These are phyloP conservation scores for Ciborinia camelliae DNA, from an alignment of 2,329 filamentous ascomycete genomes.

Conservation along the genomic window DNA sequence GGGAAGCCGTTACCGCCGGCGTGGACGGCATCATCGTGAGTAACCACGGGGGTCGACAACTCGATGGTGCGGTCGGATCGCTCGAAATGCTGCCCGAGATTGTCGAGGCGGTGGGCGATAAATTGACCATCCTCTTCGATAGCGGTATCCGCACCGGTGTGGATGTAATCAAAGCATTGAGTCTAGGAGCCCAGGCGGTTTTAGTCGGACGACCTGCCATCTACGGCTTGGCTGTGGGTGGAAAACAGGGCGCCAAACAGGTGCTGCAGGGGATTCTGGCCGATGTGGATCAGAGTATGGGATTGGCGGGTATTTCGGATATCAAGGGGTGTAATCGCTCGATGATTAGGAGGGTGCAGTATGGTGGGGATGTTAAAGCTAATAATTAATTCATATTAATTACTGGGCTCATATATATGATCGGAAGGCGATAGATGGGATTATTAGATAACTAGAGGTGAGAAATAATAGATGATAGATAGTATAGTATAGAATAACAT, in stretches of 20 bases:
- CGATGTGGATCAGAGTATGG: constrained; percentile 55
- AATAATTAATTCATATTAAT: constrained; percentile 29
- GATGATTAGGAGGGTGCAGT: constrained; percentile 30
- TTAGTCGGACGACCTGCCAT: constrained; percentile 56
- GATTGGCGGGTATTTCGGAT: constrained; percentile 47
- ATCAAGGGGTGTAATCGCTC: constrained; percentile 30
- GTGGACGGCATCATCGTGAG: constrained; percentile 53
- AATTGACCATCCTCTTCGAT: constrained; percentile 60
- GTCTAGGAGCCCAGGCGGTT: constrained; percentile 54
- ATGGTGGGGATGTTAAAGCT: constrained; percentile 30
- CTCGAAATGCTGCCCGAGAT: constrained; percentile 58
- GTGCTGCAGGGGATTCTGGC: constrained; percentile 49
- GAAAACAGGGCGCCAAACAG: constrained; percentile 50
- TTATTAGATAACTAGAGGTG: too few relatives aligned
- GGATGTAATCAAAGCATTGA: constrained; percentile 56
- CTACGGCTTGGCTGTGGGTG: constrained; percentile 55
- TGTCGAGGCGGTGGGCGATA: constrained; percentile 57
- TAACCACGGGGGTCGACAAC: constrained; percentile 56
- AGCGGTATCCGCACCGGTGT: constrained; percentile 53
- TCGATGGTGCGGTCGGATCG: constrained; percentile 53
- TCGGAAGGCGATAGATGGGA: too few relatives aligned
- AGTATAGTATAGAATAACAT: too few relatives aligned
- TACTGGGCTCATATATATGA: too few relatives aligned
- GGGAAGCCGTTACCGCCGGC: constrained; percentile 44
- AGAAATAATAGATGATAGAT: not conserved